A percentile compares a stretch with the other conserved stretches of the same genome.
Evolutionary conservation across 371 early-diverging fungal genomes (phyloP).

Genomic region (Mortierella sp.): DNA sequence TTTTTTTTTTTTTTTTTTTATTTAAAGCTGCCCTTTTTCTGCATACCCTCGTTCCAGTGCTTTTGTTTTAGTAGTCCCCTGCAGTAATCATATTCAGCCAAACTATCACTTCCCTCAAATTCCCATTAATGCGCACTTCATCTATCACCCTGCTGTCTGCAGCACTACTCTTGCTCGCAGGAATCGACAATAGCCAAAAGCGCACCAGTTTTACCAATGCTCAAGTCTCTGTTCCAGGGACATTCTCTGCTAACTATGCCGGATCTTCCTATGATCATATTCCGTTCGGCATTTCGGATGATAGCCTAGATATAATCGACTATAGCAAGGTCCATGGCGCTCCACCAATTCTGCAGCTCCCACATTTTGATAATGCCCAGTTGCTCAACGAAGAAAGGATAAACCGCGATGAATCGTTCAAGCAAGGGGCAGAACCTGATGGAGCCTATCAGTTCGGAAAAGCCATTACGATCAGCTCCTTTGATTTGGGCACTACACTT

Average conservation of each 20-base stretch:
- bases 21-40: no score
- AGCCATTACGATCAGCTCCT: slow-evolving; percentile 27
- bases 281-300: background rate
- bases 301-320: background rate
- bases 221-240: slow-evolving; percentile 51
- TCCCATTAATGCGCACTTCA: slow-evolving; percentile 38
- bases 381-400: slow-evolving; percentile 28
- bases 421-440: slow-evolving; percentile 13
- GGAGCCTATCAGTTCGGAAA: slow-evolving; percentile 56
- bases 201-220: slow-evolving; percentile 18
- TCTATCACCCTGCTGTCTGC: slow-evolving; percentile 24
- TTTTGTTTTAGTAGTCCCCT: no score
- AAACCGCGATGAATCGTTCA: slow-evolving; percentile 1
- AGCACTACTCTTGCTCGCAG: slow-evolving; percentile 26
- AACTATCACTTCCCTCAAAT: no score
- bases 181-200: background rate
- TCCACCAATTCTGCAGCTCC: slow-evolving; percentile 32
- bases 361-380: slow-evolving; percentile 36
- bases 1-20: no score
- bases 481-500: slow-evolving; percentile 22
- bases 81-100: no score
- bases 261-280: slow-evolving; percentile 2
- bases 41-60: no score
- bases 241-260: slow-evolving; percentile 28
- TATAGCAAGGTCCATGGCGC: slow-evolving; percentile 6